Evolutionary conservation across 768 basidiomycete species (phyloP), one percentile per base, ranked within the genome.

Genomic region (Leucocoprinus leucothites): DNA sequence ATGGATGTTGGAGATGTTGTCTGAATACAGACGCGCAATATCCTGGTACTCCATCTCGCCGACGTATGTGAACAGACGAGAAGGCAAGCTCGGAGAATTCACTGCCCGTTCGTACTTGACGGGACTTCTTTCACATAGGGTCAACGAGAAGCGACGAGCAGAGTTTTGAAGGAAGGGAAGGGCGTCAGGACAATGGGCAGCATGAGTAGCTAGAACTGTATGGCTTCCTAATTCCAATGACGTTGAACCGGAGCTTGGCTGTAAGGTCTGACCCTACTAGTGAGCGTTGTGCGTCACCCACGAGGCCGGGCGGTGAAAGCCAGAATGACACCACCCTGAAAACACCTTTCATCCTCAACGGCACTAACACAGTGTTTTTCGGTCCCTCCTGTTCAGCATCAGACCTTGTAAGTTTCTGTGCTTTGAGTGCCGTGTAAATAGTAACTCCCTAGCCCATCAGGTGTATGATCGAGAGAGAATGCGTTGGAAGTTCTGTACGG

Each of bases 1-100:
- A 47, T 24, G 53, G 53, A 8, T 54, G 53, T 40, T 54, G 53
- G 53, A 46, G 53, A 36, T 54, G 53, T 40, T 54, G 53, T 14
- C 19, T 54, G 44, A 40, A 47, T 9, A 13, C 43, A 9, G 31
- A 53, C 34, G 42, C 51, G 5, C 13, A 22, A 19, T 44, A 53
- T 22, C 42, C 42, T 14, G 35, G 51, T 44, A 8, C 19, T 44
- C 28, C 31, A 11, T 5, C 31, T 31, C 11, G 11, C 31, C 31
- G 11, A 31, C 31, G 31, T 11, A 11, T 11, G 11, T 31, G 31
- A 31, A 31, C 31, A 31, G 5, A 11, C 6, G 11, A 5, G 31
- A 31, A 31, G 31, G 31, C 11, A 31, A 31, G 31, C 31, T 11
- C 31, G 11, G 11, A 11, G 5, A 31, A 31, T 31, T 31, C 31